These are phyloP conservation scores for Fusarium incarnatum DNA, from an alignment of 2,329 filamentous ascomycete genomes.

Conservation along the genomic window DNA sequence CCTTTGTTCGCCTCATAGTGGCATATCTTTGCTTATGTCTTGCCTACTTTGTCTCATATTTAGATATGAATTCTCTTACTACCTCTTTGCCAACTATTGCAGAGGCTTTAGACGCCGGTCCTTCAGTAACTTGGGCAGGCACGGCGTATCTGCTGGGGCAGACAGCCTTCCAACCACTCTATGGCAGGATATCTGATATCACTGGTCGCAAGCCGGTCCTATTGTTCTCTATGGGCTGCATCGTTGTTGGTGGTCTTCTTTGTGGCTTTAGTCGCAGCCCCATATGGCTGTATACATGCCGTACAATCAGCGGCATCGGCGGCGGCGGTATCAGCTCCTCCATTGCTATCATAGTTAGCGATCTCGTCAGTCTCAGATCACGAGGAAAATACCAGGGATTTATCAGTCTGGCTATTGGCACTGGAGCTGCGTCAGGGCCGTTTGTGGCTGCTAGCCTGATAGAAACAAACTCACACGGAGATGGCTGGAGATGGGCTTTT, in stretches of 20 bases:
- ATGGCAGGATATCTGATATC: slow-evolving; percentile 52
- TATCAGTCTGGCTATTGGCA: fast-evolving
- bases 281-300: not conserved
- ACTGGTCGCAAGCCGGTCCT: slow-evolving; percentile 53
- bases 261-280: slow-evolving; percentile 47
- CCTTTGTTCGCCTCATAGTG: not conserved
- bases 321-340: not conserved
- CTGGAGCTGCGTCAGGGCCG: not conserved
- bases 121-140: slow-evolving; percentile 52
- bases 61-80: slow-evolving; percentile 53
- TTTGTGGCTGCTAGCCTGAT: not conserved
- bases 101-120: slow-evolving; percentile 47
- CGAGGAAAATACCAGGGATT: slow-evolving; percentile 49
- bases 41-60: slow-evolving; percentile 42
- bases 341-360: slow-evolving; percentile 2
- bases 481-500: not conserved
- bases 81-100: slow-evolving; percentile 55
- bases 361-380: slow-evolving; percentile 43
- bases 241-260: slow-evolving; percentile 48
- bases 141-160: slow-evolving; percentile 54
- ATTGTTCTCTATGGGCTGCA: slow-evolving; percentile 46
- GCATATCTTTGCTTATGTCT: not conserved
- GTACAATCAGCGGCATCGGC: not conserved
- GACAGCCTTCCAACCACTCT: slow-evolving; percentile 53
- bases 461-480: not conserved